phyloP scores from a whole-genome alignment of 164 flowering plant species.

The Pachysandra terminalis region DNA sequence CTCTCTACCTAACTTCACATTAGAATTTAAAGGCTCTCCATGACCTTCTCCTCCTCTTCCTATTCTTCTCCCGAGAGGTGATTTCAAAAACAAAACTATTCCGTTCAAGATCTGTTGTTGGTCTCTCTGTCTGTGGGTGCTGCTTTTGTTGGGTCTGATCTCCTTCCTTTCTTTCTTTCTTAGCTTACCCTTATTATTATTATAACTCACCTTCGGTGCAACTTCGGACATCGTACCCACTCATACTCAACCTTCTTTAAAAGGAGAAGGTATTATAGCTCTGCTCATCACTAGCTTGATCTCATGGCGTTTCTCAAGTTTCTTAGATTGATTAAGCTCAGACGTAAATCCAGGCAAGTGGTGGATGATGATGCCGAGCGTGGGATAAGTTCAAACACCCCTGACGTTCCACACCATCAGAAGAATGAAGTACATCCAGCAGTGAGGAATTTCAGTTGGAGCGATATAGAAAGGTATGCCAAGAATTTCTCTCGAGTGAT shows the following conservation, averaged over 20 bases:
- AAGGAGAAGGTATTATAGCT: neutral
- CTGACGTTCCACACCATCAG: neutral
- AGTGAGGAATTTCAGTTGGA: conserved; percentile 48
- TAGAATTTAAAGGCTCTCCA: too few relatives aligned
- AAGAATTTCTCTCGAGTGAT: conserved; percentile 40
- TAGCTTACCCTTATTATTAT: too few relatives aligned
- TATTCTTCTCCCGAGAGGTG: too few relatives aligned
- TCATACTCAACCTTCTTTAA: conserved; percentile 4
- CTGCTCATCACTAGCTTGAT: neutral
- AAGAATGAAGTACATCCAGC: neutral
- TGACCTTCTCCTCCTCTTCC: too few relatives aligned
- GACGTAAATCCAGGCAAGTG: conserved; percentile 17
- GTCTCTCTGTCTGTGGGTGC: too few relatives aligned
- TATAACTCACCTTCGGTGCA: conserved; percentile 11
- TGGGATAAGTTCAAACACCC: neutral
- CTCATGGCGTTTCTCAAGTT: conserved; percentile 24
- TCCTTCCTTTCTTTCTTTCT: neutral
- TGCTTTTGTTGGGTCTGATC: too few relatives aligned
- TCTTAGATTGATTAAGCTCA: conserved; percentile 15
- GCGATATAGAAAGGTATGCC: conserved; percentile 39
- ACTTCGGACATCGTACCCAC: conserved; percentile 17
- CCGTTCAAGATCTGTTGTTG: too few relatives aligned
- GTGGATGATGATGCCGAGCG: conserved; percentile 9
- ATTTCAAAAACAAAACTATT: too few relatives aligned
- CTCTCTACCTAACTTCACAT: too few relatives aligned